Evolutionary conservation across 2,329 filamentous ascomycete species (phyloP).

Genomic region (Aspergillus japonicus): DNA sequence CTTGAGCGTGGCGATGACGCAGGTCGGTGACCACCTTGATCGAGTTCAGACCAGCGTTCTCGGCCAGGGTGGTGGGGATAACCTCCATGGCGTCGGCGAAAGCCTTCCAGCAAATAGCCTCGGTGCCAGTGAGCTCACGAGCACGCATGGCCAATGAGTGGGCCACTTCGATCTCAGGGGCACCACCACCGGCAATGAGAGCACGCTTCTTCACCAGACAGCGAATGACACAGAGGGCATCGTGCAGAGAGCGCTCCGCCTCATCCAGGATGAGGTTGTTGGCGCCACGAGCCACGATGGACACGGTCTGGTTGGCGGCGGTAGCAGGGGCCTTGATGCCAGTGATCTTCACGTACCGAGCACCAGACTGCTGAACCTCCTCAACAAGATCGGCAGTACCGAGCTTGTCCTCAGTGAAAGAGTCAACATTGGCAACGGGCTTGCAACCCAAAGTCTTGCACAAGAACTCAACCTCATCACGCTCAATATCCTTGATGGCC

Average conservation of each 20-base stretch:
- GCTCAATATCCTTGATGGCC: constrained; percentile 95
- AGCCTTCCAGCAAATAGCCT: constrained; percentile 98
- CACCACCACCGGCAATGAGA: constrained; percentile 94
- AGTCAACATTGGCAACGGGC: constrained; percentile 96
- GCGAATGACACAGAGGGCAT: constrained; percentile 94
- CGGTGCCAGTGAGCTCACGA: constrained; percentile 81
- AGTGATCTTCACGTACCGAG: constrained; percentile 91
- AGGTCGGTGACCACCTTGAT: constrained; percentile 98
- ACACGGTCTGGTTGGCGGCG: constrained; percentile 71
- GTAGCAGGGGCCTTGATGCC: constrained; percentile 74
- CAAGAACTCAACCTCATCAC: constrained; percentile 98
- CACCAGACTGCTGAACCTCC: constrained; percentile 82
- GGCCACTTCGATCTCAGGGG: constrained; percentile 94
- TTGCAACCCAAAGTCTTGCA: constrained; percentile 99
- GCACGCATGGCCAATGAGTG: constrained; percentile 79
- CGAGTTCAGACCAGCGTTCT: constrained; percentile 95
- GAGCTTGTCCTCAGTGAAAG: constrained; percentile 97
- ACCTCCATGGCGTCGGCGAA: constrained; percentile 98
- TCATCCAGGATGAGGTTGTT: constrained; percentile 94
- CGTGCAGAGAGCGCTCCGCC: constrained; percentile 93
- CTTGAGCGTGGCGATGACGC: constrained; percentile 88
- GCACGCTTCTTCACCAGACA: constrained; percentile 99
- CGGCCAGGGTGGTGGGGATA: constrained; percentile 91
- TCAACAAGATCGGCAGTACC: constrained; percentile 91
- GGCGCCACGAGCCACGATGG: constrained; percentile 89